These are phyloP conservation scores for Malania oleifera DNA, from an alignment of 164 flowering plant species.

Conservation along the genomic window DNA sequence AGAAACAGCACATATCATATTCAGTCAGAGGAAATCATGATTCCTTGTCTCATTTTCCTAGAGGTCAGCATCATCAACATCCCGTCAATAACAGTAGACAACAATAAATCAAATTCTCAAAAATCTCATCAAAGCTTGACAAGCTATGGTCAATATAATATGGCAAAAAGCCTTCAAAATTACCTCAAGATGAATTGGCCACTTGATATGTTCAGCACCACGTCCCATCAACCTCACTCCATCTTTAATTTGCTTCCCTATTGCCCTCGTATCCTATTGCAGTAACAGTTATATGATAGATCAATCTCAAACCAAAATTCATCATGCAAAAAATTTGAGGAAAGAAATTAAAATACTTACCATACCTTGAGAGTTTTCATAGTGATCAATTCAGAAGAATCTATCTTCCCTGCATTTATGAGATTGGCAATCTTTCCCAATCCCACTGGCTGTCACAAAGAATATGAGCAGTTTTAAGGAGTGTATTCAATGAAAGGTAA, in stretches of 20 bases:
- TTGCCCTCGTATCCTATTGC: constrained; percentile 71
- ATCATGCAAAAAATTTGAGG: not conserved
- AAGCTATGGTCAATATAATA: no score
- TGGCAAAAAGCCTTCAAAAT: constrained; percentile 1
- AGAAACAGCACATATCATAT: no score
- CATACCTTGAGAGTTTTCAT: constrained; percentile 96
- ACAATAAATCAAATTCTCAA: no score
- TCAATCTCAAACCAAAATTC: not conserved
- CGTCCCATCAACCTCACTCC: constrained; percentile 98
- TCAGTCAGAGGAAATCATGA: no score
- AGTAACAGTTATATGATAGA: constrained; percentile 7
- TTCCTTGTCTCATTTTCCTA: no score
- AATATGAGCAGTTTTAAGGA: not conserved
- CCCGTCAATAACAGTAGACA: no score
- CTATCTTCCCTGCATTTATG: constrained; percentile 90
- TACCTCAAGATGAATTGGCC: constrained; percentile 99
- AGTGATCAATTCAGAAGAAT: constrained; percentile 89
- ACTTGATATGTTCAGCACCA: constrained; percentile 77
- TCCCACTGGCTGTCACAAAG: constrained; percentile 68
- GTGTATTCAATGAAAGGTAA: not conserved
- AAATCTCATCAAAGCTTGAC: no score
- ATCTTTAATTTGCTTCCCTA: constrained; percentile 88
- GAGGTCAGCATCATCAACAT: no score
- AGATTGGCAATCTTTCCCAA: constrained; percentile 93
- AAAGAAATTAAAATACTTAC: not conserved